Evolutionary conservation across 106 monocot species (phyloP).

Genomic region (Allium sativum): DNA sequence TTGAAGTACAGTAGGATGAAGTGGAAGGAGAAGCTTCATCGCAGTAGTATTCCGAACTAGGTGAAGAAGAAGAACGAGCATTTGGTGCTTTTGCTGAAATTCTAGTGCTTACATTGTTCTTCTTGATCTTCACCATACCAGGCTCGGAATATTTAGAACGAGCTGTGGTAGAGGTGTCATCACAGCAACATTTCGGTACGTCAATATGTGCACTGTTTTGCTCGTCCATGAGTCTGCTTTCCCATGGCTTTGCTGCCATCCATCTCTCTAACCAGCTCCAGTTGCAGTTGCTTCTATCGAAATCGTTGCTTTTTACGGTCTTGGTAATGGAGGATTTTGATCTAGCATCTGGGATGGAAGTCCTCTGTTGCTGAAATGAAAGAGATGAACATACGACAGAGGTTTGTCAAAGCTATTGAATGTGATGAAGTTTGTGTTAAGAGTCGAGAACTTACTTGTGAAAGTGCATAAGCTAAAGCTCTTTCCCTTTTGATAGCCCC

Average conservation of each 20-base stretch:
- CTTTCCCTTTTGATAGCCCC: constrained; percentile 69
- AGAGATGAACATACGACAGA: background rate
- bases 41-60: constrained; percentile 19
- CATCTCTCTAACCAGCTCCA: constrained; percentile 57
- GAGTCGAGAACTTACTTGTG: constrained; percentile 20
- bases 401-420: background rate
- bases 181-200: background rate
- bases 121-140: constrained; percentile 22
- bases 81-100: constrained; percentile 30
- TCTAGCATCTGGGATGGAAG: constrained; percentile 13
- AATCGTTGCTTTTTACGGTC: constrained; percentile 11
- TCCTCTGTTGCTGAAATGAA: constrained; percentile 31
- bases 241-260: constrained; percentile 67
- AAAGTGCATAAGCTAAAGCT: constrained; percentile 54
- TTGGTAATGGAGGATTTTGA: constrained; percentile 8
- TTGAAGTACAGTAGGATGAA: constrained; percentile 40
- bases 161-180: background rate
- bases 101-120: constrained; percentile 52
- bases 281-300: constrained; percentile 4
- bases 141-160: background rate
- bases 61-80: constrained; percentile 11
- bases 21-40: constrained; percentile 51
- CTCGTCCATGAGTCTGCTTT: constrained; percentile 18
- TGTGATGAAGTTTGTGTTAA: background rate
- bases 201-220: constrained; percentile 14